Percentiles rank a stretch among this genome's conserved stretches.
Evolutionary conservation across 768 basidiomycete genomes (phyloP).

Genomic region (Vararia minispora): DNA sequence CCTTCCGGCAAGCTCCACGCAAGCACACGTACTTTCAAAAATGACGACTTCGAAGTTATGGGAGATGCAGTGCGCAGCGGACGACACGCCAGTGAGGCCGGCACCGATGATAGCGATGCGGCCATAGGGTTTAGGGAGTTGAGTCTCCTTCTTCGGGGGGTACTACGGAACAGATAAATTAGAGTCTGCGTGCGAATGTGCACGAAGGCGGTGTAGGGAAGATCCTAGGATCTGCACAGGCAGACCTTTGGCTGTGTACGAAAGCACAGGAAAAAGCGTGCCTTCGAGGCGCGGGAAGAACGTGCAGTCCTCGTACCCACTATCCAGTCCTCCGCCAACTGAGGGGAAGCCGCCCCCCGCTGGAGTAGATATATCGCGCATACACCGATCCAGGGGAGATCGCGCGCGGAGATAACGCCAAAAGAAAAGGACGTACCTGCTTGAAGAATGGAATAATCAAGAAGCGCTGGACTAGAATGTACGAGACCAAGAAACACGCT

Average conservation of each 20-base stretch:
- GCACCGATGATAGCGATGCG: conserved; percentile 40
- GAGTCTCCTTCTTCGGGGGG: conserved; percentile 15
- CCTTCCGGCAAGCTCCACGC: neutral
- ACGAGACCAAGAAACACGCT: conserved; percentile 17
- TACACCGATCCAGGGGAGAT: conserved; percentile 14
- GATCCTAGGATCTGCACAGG: no score
- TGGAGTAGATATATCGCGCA: neutral
- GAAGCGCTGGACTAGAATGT: conserved; percentile 26
- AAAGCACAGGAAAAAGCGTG: no score
- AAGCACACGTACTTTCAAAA: conserved; percentile 24
- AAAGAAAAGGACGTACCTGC: conserved; percentile 16
- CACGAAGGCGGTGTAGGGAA: neutral
- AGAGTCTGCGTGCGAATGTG: neutral
- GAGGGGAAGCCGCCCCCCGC: no score
- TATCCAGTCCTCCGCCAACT: no score
- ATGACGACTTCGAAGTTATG: conserved; percentile 44
- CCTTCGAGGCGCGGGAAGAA: no score
- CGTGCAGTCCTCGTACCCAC: no score
- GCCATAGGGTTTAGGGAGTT: conserved; percentile 24
- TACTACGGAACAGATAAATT: conserved; percentile 1
- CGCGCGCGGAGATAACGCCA: neutral
- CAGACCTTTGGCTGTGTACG: no score
- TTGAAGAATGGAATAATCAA: conserved; percentile 31
- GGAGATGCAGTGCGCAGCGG: conserved; percentile 37
- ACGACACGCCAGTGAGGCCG: conserved; percentile 41